A percentile compares a stretch with the other conserved stretches of the same genome.
These are phyloP conservation scores for Suillus subluteus DNA, from an alignment of 768 basidiomycete species.

Conservation along the genomic window DNA sequence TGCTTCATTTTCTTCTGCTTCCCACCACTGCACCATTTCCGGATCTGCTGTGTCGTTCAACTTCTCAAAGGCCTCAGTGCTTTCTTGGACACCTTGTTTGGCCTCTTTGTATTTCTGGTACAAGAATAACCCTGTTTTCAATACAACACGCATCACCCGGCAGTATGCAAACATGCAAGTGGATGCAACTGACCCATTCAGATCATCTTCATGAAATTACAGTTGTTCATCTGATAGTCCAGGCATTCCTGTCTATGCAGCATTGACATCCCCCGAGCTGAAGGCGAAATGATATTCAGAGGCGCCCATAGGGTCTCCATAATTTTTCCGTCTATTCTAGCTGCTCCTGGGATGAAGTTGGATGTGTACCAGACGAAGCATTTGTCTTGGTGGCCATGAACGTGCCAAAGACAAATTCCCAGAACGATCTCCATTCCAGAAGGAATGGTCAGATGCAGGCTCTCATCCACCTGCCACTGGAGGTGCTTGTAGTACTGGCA, in stretches of 20 bases:
- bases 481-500: too few relatives aligned
- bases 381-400: too few relatives aligned
- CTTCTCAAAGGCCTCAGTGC: too few relatives aligned
- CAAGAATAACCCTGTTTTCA: too few relatives aligned
- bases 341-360: background rate
- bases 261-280: background rate
- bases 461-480: too few relatives aligned
- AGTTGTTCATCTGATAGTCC: constrained; percentile 19
- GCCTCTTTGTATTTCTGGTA: too few relatives aligned
- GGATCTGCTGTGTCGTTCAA: too few relatives aligned
- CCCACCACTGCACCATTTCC: too few relatives aligned
- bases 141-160: too few relatives aligned
- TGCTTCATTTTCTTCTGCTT: too few relatives aligned
- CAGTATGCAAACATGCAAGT: background rate
- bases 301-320: constrained; percentile 13
- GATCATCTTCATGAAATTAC: constrained; percentile 17
- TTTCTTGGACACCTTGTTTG: too few relatives aligned
- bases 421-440: constrained; percentile 2
- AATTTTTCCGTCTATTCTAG: constrained; percentile 8
- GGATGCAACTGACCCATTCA: constrained; percentile 6
- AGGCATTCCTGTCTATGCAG: constrained; percentile 17
- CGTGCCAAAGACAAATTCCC: too few relatives aligned
- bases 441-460: background rate
- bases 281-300: background rate
- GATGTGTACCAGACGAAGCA: background rate